A percentile compares a stretch with the other conserved stretches of the same genome.
phyloP scores from a whole-genome alignment of 371 early-diverging fungal species.

The Quaeritorhiza haematococci region DNA sequence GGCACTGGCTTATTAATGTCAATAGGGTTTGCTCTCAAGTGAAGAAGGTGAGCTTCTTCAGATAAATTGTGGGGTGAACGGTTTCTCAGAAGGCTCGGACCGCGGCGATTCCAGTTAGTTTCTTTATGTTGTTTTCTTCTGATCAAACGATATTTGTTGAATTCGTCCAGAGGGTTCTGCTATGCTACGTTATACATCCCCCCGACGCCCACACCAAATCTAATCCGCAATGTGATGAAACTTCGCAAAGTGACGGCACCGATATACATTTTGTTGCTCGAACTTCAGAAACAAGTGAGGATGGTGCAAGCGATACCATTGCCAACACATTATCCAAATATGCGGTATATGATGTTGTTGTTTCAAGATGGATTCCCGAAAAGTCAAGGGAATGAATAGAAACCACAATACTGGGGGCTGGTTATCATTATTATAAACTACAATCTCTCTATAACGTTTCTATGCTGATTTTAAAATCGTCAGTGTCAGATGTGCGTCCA shows the following conservation, averaged over 20 bases:
- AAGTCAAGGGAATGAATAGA: background rate
- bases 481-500: too few species aligned
- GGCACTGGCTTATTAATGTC: conserved; percentile 53
- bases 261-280: background rate
- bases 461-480: too few species aligned
- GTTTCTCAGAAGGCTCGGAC: too few species aligned
- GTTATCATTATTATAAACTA: conserved; percentile 2
- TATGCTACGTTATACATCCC: too few species aligned
- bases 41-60: conserved; percentile 55
- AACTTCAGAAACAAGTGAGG: background rate
- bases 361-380: too few species aligned
- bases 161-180: too few species aligned
- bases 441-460: too few species aligned
- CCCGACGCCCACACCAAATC: background rate
- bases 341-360: background rate
- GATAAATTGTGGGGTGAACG: too few species aligned
- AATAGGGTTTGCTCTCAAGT: conserved; percentile 62
- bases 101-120: too few species aligned
- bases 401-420: background rate
- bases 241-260: background rate
- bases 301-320: conserved; percentile 1
- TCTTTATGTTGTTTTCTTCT: too few species aligned
- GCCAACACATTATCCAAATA: background rate
- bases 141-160: too few species aligned
- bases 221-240: background rate